These are phyloP conservation scores for Mimosa pudica DNA, from an alignment of 306 rosid genomes.

Conservation along the genomic window DNA sequence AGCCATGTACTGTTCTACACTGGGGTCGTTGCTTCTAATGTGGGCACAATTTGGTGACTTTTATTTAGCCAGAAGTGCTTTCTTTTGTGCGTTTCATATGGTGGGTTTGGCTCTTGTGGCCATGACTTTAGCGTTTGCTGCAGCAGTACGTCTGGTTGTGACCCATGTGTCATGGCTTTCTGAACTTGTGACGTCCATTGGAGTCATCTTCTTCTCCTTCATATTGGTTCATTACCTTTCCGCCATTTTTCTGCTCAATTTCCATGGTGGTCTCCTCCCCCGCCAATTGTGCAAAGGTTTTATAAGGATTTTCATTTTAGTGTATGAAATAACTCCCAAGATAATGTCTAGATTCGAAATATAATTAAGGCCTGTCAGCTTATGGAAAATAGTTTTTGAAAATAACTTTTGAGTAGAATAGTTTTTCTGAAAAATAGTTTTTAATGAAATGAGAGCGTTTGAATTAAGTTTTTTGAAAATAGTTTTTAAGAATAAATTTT, in stretches of 20 bases:
- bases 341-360: constrained; percentile 2
- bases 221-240: neutral
- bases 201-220: neutral
- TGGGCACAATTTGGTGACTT: neutral
- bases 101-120: neutral
- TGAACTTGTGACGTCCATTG: neutral
- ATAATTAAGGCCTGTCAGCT: too few relatives aligned
- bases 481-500: too few relatives aligned
- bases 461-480: too few relatives aligned
- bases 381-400: too few relatives aligned
- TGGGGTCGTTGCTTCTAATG: neutral
- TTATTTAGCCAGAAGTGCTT: neutral
- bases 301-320: neutral
- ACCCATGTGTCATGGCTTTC: neutral
- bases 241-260: neutral
- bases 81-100: neutral
- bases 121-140: neutral
- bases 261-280: neutral
- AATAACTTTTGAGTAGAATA: too few relatives aligned
- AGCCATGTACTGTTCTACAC: constrained; percentile 12
- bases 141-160: neutral
- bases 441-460: too few relatives aligned
- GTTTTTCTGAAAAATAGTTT: too few relatives aligned
- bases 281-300: neutral
- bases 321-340: constrained; percentile 3